Evolutionary conservation across 2,329 filamentous ascomycete species (phyloP), one percentile per base, ranked within the genome.

Genomic region (Echinosphaeria canescens): DNA sequence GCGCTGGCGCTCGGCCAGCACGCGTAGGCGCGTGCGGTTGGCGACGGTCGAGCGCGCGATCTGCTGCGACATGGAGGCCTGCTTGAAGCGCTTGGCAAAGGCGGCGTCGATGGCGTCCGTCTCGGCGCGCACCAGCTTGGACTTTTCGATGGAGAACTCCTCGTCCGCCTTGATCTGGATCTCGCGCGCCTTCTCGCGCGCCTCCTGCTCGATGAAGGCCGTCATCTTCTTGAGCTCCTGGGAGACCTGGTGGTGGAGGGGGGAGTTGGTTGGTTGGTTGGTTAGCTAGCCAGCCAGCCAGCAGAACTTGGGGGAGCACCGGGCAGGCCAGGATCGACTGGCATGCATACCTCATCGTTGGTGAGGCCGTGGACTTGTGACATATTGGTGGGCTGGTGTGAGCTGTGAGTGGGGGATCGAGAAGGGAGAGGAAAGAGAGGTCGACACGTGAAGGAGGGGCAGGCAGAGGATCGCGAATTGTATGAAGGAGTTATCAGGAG

Each of bases 201-300:
- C 88, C 60, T 98, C 88, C 59, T 95, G 88, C 53, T 82, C 80
- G 71, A 98, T 98, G 69, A 98, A 98, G 48, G 84, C 85, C 32
- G 88, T 95, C 88, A 98, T 98, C 70, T 98, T 98, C 65, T 80
- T 84, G 56, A 98, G 79, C 71, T 98, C 88, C 56, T 80, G 74
- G 56, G 79, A 74, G 65, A 98, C 88, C 82, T 95, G 50, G n/a
- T n/a, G n/a, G n/a, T n/a, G n/a, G n/a, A n/a, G n/a, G n/a, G n/a
- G n/a, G n/a, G n/a, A n/a, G n/a, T n/a, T n/a, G n/a, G n/a, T n/a
- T n/a, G n/a, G n/a, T n/a, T n/a, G n/a, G n/a, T n/a, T n/a, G n/a
- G n/a, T n/a, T n/a, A n/a, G n/a, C n/a, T n/a, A n/a, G 18, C 18
- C 18, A n/a, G n/a, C 18, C 18, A n/a, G 18, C 18, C 18, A 8